A percentile compares a stretch with the other conserved stretches of the same genome.
These are phyloP conservation scores for Phytophthora cajani DNA, from an alignment of 352 stramenopile genomes.

Conservation along the genomic window DNA sequence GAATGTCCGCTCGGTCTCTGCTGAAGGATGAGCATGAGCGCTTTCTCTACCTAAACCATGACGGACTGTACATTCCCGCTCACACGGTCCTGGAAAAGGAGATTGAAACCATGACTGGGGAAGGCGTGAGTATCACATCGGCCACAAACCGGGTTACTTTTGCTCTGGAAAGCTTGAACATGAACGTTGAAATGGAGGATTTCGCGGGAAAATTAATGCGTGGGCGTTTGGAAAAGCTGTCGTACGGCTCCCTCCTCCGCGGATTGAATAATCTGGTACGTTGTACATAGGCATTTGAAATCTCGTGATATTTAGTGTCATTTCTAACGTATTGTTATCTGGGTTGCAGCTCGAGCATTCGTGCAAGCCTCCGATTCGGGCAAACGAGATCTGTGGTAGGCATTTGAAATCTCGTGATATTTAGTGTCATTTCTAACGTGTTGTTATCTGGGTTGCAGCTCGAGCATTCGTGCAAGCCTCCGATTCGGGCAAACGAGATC, in stretches of 20 bases:
- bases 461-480: conserved; percentile 66
- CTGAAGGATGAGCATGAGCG: conserved; percentile 61
- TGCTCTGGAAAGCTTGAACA: conserved; percentile 75
- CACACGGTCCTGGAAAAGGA: conserved; percentile 63
- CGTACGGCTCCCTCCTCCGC: conserved; percentile 56
- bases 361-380: too few relatives aligned
- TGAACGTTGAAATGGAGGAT: conserved; percentile 71
- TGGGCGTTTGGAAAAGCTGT: conserved; percentile 60
- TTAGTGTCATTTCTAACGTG: conserved; percentile 3
- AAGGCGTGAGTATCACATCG: conserved; percentile 48
- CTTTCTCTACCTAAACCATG: conserved; percentile 63
- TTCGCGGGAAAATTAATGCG: conserved; percentile 59
- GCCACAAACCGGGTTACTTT: conserved; percentile 72
- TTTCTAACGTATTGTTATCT: conserved; percentile 7
- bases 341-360: conserved; percentile 39
- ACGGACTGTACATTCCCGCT: conserved; percentile 66
- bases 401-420: neutral
- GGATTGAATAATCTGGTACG: conserved; percentile 72
- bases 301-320: neutral
- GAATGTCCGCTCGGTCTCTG: conserved; percentile 59
- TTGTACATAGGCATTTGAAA: conserved; percentile 6
- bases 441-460: conserved; percentile 42
- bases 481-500: conserved; percentile 70
- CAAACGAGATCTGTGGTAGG: conserved; percentile 47
- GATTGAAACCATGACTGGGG: conserved; percentile 61